Evolutionary conservation across 257 asterid genomes (phyloP).

Genomic region (Leonotis leonurus): DNA sequence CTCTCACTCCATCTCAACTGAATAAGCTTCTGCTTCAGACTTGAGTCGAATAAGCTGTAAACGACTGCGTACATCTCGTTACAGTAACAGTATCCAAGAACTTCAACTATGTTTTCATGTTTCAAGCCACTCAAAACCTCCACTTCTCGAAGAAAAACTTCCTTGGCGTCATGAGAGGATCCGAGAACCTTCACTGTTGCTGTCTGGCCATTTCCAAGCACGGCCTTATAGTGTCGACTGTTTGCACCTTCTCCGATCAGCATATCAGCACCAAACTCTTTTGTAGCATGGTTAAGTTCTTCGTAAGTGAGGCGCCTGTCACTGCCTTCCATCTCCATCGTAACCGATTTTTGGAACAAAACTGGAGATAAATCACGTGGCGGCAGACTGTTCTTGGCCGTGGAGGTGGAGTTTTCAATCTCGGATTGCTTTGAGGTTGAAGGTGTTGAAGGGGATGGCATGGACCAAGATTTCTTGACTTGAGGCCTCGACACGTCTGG

Average conservation of each 20-base stretch:
- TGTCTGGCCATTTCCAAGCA: slow-evolving; percentile 34
- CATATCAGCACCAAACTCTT: slow-evolving; percentile 32
- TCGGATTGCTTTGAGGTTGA: slow-evolving; percentile 27
- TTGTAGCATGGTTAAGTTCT: slow-evolving; percentile 42
- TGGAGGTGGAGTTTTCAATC: slow-evolving; percentile 4
- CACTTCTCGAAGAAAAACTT: slow-evolving; percentile 44
- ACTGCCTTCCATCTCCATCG: slow-evolving; percentile 29
- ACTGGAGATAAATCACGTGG: slow-evolving; percentile 23
- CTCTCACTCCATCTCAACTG: slow-evolving; percentile 60
- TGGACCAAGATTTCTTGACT: slow-evolving; percentile 45
- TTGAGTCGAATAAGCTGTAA: slow-evolving; percentile 32
- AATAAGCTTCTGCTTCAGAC: slow-evolving; percentile 42
- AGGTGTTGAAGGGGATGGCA: slow-evolving; percentile 46
- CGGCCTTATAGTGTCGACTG: slow-evolving; percentile 49
- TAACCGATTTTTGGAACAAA: slow-evolving; percentile 31
- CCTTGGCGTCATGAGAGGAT: slow-evolving; percentile 29
- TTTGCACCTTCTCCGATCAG: slow-evolving; percentile 51
- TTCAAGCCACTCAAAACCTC: slow-evolving; percentile 57
- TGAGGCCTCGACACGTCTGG: slow-evolving; percentile 17
- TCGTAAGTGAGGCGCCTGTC: slow-evolving; percentile 32
- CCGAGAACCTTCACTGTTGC: slow-evolving; percentile 59
- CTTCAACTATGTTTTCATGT: slow-evolving; percentile 52
- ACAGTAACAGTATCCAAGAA: slow-evolving; percentile 54
- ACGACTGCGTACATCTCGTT: slow-evolving; percentile 49
- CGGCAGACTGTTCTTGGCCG: slow-evolving; percentile 15